Percentiles rank a stretch among this genome's conserved stretches.
Evolutionary conservation across 192 early-diverging fungal species (phyloP).

Genomic region (Phlyctochytrium bullatum): DNA sequence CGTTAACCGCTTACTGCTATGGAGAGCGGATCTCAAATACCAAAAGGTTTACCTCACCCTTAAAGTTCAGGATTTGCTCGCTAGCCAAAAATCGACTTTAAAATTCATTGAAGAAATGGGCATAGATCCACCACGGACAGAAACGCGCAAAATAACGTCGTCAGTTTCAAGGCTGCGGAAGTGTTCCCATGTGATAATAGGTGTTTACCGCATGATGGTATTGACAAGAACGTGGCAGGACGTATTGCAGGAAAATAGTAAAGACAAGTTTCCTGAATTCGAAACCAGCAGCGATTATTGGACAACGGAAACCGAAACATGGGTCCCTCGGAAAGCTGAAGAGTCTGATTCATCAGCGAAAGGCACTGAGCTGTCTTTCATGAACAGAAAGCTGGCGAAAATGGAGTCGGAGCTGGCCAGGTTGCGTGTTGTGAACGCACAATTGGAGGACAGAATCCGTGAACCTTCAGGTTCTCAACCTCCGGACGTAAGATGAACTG

Average conservation of each 20-base stretch:
- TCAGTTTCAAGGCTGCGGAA: slow-evolving; percentile 19
- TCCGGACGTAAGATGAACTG: no score
- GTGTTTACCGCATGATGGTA: slow-evolving; percentile 33
- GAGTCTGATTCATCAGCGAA: background rate
- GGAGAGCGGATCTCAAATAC: slow-evolving; percentile 45
- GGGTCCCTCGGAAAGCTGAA: background rate
- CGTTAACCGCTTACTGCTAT: slow-evolving; percentile 33
- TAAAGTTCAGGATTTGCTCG: slow-evolving; percentile 37
- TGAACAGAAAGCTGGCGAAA: background rate
- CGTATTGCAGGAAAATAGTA: slow-evolving; percentile 19
- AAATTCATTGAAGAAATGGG: slow-evolving; percentile 29
- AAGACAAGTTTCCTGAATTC: slow-evolving; percentile 13
- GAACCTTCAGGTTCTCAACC: no score
- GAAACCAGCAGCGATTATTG: background rate
- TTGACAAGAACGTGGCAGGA: slow-evolving; percentile 28
- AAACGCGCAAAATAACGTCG: background rate
- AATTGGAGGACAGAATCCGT: background rate
- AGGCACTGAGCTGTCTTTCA: background rate
- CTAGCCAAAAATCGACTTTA: slow-evolving; percentile 25
- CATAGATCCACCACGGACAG: slow-evolving; percentile 13
- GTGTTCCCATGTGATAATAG: slow-evolving; percentile 26
- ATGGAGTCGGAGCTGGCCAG: slow-evolving; percentile 4
- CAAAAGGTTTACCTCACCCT: slow-evolving; percentile 45
- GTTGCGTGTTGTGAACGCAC: background rate
- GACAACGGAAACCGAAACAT: background rate